Conservation (phyloP, 257 asterid genomes). For the Capsicum pubescens region DNA sequence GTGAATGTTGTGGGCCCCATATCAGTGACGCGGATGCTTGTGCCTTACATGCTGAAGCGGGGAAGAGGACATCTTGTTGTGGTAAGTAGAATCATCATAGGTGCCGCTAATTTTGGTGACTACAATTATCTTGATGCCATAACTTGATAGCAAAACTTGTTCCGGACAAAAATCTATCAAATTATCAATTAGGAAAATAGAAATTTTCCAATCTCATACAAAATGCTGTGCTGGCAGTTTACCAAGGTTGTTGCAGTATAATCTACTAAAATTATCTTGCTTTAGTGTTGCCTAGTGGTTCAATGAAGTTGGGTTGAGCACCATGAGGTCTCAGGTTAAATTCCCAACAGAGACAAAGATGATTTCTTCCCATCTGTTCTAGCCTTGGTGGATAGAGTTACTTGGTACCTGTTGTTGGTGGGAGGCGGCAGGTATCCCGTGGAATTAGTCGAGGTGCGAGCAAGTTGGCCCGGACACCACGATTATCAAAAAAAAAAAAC, state of each 20-base stretch:
- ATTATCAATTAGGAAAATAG: neutral
- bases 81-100: slow-evolving; percentile 55
- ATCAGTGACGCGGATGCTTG: slow-evolving; percentile 75
- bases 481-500: too few species aligned
- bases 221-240: slow-evolving; percentile 66
- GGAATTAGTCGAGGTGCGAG: too few species aligned
- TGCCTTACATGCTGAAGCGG: slow-evolving; percentile 86
- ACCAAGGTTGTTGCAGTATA: slow-evolving; percentile 50
- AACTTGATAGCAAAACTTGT: neutral
- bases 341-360: too few species aligned
- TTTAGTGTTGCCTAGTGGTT: neutral
- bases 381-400: too few species aligned
- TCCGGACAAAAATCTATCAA: neutral
- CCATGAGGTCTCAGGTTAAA: too few species aligned
- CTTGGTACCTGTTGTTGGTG: too few species aligned
- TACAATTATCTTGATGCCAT: slow-evolving; percentile 17
- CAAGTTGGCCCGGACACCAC: too few species aligned
- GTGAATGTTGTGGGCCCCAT: slow-evolving; percentile 93
- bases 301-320: too few species aligned
- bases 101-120: neutral
- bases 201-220: neutral
- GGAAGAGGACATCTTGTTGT: slow-evolving; percentile 96
- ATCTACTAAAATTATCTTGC: slow-evolving; percentile 12
- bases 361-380: too few species aligned
- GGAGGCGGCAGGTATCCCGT: too few species aligned